Percentiles rank a stretch among this genome's conserved stretches.
Evolutionary conservation across 2,329 filamentous ascomycete species (phyloP).

Genomic region (Neophaeococcomyces mojaviensis): DNA sequence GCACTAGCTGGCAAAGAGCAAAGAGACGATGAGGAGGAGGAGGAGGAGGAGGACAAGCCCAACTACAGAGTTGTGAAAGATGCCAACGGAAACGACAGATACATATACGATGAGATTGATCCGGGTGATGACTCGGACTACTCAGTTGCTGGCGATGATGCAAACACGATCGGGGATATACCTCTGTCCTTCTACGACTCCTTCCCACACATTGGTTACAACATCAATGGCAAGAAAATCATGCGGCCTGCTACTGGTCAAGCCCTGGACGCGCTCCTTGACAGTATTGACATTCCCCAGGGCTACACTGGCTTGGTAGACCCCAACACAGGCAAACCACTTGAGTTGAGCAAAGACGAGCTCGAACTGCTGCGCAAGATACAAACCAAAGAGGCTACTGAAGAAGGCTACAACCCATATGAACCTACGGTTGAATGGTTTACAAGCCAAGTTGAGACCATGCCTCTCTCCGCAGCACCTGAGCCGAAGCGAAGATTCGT

Average conservation of each 20-base stretch:
- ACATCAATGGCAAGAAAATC: slow-evolving; percentile 97
- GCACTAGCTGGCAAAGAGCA: slow-evolving; percentile 23
- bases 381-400: slow-evolving; percentile 78
- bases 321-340: slow-evolving; percentile 82
- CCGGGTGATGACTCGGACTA: slow-evolving; percentile 95
- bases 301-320: slow-evolving; percentile 96
- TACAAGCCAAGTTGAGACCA: slow-evolving; percentile 78
- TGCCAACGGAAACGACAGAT: slow-evolving; percentile 83
- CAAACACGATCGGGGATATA: slow-evolving; percentile 93
- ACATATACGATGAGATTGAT: slow-evolving; percentile 88
- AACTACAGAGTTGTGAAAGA: slow-evolving; percentile 63
- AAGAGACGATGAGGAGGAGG: slow-evolving; percentile 28
- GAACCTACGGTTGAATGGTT: slow-evolving; percentile 94
- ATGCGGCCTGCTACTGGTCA: slow-evolving; percentile 91
- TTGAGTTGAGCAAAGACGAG: slow-evolving; percentile 81
- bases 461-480: slow-evolving; percentile 89
- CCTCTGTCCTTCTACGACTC: slow-evolving; percentile 92
- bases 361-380: slow-evolving; percentile 80
- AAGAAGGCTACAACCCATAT: slow-evolving; percentile 88
- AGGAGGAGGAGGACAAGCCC: slow-evolving; percentile 34
- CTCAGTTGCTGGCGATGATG: slow-evolving; percentile 67
- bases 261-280: slow-evolving; percentile 83
- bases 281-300: slow-evolving; percentile 94
- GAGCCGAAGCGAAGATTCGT: slow-evolving; percentile 94
- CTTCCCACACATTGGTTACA: slow-evolving; percentile 96